Evolutionary conservation across 1,284 basidiomycete genomes (phyloP).

Genomic region (Moesziomyces antarcticus): DNA sequence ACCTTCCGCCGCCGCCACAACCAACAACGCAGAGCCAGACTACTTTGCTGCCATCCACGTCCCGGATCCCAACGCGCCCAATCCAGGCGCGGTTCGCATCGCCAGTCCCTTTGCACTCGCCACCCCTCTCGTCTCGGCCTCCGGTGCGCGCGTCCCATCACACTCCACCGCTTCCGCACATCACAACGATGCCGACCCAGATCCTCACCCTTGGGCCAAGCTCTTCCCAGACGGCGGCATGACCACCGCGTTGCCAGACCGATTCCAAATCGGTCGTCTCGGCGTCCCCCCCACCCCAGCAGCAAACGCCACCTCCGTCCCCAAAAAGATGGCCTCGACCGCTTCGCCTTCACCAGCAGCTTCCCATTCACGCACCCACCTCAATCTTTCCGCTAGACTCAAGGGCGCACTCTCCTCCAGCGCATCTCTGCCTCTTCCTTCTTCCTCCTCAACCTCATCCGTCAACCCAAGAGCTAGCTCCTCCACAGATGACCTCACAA

Average conservation of each 20-base stretch:
- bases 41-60: conserved; percentile 46
- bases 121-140: conserved; percentile 29
- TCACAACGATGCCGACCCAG: conserved; percentile 7
- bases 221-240: conserved; percentile 46
- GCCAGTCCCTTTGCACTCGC: conserved; percentile 44
- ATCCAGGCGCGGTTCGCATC: conserved; percentile 24
- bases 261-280: conserved; percentile 22
- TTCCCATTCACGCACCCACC: not conserved
- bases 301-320: conserved; percentile 15
- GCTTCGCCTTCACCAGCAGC: conserved; percentile 11
- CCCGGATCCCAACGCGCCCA: conserved; percentile 17
- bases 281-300: conserved; percentile 40
- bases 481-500: conserved; percentile 17
- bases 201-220: conserved; percentile 45
- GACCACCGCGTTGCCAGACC: conserved; percentile 42
- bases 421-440: conserved; percentile 26
- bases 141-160: conserved; percentile 17
- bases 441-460: conserved; percentile 12
- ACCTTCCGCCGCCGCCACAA: conserved; percentile 9
- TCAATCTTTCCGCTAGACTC: conserved; percentile 27
- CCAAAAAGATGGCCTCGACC: conserved; percentile 7
- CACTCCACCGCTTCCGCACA: conserved; percentile 2
- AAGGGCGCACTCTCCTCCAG: conserved; percentile 18
- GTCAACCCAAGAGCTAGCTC: conserved; percentile 12
- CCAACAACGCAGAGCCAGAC: conserved; percentile 24